Evolutionary conservation across 2,329 filamentous ascomycete genomes (phyloP).

Genomic region (Colletotrichum higginsianum): DNA sequence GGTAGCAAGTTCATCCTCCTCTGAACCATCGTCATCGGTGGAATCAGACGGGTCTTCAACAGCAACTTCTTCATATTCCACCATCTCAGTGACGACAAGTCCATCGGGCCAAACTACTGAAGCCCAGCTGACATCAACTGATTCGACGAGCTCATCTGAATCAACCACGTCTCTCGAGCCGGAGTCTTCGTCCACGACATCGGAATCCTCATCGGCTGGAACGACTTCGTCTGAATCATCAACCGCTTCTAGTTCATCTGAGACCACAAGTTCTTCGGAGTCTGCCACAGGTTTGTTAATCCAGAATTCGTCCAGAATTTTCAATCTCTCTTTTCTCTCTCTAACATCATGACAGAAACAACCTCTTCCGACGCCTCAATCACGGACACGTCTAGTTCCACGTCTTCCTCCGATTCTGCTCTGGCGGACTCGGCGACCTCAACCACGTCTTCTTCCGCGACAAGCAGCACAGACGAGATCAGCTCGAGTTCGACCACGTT

Average conservation of each 20-base stretch:
- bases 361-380: too few species aligned
- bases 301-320: neutral
- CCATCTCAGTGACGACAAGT: neutral
- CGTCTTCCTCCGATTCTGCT: neutral
- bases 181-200: neutral
- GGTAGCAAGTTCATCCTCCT: neutral
- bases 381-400: neutral
- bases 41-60: neutral
- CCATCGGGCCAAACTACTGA: neutral
- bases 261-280: neutral
- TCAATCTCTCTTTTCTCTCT: too few species aligned
- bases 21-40: neutral
- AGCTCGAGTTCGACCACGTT: neutral
- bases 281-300: neutral
- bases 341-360: too few species aligned
- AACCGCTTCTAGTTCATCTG: neutral
- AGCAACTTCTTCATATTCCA: too few species aligned
- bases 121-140: neutral
- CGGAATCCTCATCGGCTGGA: neutral
- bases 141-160: neutral
- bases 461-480: neutral
- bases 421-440: too few species aligned
- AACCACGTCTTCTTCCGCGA: too few species aligned
- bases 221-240: neutral
- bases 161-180: neutral